Evolutionary conservation across 192 early-diverging fungal species (phyloP).

Genomic region (Backusella liffmaniae): DNA sequence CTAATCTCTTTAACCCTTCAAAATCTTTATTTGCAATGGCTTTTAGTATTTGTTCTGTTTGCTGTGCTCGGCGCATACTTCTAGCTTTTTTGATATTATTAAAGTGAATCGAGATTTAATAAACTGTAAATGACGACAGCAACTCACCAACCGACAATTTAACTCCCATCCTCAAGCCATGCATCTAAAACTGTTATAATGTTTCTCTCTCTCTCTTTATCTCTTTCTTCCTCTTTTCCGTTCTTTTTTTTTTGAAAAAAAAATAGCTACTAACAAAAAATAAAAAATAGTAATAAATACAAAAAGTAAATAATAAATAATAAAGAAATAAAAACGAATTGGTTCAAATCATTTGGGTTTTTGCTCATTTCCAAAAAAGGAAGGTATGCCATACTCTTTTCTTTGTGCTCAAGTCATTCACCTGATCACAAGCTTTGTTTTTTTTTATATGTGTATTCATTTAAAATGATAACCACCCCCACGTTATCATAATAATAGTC

Average conservation of each 20-base stretch:
- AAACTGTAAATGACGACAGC: background rate
- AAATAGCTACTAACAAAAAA: background rate
- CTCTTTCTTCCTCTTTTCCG: background rate
- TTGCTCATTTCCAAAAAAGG: background rate
- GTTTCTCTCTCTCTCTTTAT: background rate
- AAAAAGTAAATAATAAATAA: background rate
- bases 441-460: background rate
- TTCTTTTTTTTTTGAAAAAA: background rate
- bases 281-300: background rate
- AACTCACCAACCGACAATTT: slow-evolving; percentile 14
- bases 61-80: slow-evolving; percentile 14
- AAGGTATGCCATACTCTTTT: background rate
- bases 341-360: slow-evolving; percentile 4
- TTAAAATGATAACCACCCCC: too few relatives aligned
- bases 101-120: background rate
- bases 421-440: background rate
- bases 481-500: background rate
- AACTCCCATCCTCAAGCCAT: slow-evolving; percentile 15
- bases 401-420: background rate
- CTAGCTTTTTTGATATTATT: slow-evolving; percentile 6
- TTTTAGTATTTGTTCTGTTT: slow-evolving; percentile 15
- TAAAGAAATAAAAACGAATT: background rate
- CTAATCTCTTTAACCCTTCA: slow-evolving; percentile 18
- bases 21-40: slow-evolving; percentile 26
- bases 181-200: background rate